phyloP scores from a whole-genome alignment of 2,329 filamentous ascomycete genomes.

The Fonsecaea monophora region DNA sequence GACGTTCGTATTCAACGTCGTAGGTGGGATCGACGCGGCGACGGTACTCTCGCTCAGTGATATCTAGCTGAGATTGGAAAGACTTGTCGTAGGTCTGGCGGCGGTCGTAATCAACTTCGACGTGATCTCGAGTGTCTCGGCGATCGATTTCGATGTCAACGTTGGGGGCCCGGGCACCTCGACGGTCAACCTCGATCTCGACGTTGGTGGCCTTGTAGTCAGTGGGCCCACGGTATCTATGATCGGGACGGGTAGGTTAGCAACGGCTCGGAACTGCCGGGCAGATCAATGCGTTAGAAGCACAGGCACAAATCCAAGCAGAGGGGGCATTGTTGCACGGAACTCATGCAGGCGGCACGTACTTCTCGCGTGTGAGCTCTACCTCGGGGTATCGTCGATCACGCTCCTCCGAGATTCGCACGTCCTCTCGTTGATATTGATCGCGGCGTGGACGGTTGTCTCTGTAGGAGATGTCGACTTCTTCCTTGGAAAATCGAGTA shows the following conservation, averaged over 20 bases:
- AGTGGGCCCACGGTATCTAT: conserved; percentile 38
- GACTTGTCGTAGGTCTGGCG: conserved; percentile 48
- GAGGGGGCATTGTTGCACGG: conserved; percentile 35
- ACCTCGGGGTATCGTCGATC: conserved; percentile 54
- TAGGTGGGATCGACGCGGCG: conserved; percentile 63
- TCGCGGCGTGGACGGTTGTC: conserved; percentile 69
- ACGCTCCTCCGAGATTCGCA: conserved; percentile 47
- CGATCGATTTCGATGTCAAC: conserved; percentile 54
- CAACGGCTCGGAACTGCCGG: conserved; percentile 25
- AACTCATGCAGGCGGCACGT: conserved; percentile 42
- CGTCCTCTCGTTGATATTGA: conserved; percentile 58
- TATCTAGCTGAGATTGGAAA: conserved; percentile 58
- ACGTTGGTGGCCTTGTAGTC: conserved; percentile 45
- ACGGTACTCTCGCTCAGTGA: conserved; percentile 69
- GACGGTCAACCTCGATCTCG: conserved; percentile 53
- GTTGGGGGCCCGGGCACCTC: conserved; percentile 43
- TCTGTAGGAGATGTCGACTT: conserved; percentile 82
- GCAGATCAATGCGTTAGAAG: conserved; percentile 38
- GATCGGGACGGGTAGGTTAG: conserved; percentile 36
- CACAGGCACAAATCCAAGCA: conserved; percentile 23
- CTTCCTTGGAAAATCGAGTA: conserved; percentile 77
- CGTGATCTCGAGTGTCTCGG: conserved; percentile 42
- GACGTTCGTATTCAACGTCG: conserved; percentile 53
- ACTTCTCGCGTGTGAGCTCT: conserved; percentile 60
- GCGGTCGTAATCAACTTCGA: conserved; percentile 34